Base-by-base conservation (phyloP, 108 stramenopile species). In the Craspedostauros australis region DNA sequence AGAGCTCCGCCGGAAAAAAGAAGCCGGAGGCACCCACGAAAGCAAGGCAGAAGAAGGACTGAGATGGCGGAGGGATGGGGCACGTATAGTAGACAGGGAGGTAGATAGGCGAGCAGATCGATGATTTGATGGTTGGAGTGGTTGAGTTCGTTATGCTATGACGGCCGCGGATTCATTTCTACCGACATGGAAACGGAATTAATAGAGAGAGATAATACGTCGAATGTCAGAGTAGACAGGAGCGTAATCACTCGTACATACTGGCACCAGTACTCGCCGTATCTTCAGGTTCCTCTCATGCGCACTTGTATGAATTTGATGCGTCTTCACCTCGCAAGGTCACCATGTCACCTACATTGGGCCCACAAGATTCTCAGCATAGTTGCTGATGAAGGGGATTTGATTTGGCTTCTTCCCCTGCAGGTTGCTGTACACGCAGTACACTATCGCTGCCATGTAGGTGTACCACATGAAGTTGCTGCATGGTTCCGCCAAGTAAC, bases 381-480 rank as follows among this genome's bases (percentile, higher is more conserved):
- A 62, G 21, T 46, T 37, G 49, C 75, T 77, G 21, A 91, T 62
- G 30, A 64, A 80, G 20, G 88, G 88, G n/a, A 91, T 81, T 23
- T 70, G 50, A 57, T 83, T 62, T 9, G 88, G 88, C 46, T 75
- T 78, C 64, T 80, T 72, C 15, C 84, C 84, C 25, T 60, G 46
- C 40, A 85, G 46, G 70, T 85, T 84, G 27, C 42, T 54, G 9
- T 32, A 49, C n/a, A 84, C 46, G 31, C 65, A 63, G 62, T 91
- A 91, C 9, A 77, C 38, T 0, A 79, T 66, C 30, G 61, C 41
- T 30, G 69, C 58, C 51, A 79, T 63, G 57, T 80, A 80, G 2
- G 39, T 42, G 50, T 80, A 80, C 68, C 74, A 85, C 16, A 85
- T 71, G 50, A 87, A 87, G 52, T 86, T 86, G 11, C 57, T 64